Evolutionary conservation across 2,329 filamentous ascomycete species (phyloP), one percentile per base, ranked within the genome.

Genomic region (Bipolaris oryzae): DNA sequence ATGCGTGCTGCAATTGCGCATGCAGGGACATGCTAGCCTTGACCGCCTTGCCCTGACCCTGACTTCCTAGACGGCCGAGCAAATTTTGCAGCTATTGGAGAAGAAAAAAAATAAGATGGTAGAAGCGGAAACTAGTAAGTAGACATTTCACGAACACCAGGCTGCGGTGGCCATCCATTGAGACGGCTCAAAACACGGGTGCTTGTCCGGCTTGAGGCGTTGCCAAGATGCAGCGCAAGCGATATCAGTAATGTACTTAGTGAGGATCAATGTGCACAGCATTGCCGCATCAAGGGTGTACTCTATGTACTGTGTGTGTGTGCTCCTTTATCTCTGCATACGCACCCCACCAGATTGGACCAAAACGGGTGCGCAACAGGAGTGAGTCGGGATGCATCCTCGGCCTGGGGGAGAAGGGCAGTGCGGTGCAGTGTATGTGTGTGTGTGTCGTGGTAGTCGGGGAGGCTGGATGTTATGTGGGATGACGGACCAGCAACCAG

Each of bases 141-240:
- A n/a, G 25, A 16, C 25, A 34, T 54, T 39, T 37, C 38, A 37
- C 35, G 5, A 46, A 41, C 28, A 7, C 21, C 38, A 50, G 52
- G 41, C 21, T 1, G n/a, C 33, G 33, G 41, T 21, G 23, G 47
- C 48, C 53, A 34, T 46, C 25, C 7, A 28, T 50, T 51, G 54
- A 48, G 35, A 53, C 53, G 47, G 55, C 34, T 44, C 55, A 50
- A 64, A 64, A 67, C 53, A 53, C 53, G 35, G 44, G 55, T 43
- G 55, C 50, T 55, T 20, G 28, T 42, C 49, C 47, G 39, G 42
- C 46, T 33, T 53, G 53, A 62, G 52, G 57, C 62, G 53, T 53
- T 34, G 56, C 38, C 52, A 45, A 44, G 59, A 16, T 50, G 43
- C 52, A 49, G 53, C 57, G n/a, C 20, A 25, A 21, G 42, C 15